Base-by-base conservation (phyloP, 139 green algal genomes). In the Limnomonas spitsbergensis region DNA sequence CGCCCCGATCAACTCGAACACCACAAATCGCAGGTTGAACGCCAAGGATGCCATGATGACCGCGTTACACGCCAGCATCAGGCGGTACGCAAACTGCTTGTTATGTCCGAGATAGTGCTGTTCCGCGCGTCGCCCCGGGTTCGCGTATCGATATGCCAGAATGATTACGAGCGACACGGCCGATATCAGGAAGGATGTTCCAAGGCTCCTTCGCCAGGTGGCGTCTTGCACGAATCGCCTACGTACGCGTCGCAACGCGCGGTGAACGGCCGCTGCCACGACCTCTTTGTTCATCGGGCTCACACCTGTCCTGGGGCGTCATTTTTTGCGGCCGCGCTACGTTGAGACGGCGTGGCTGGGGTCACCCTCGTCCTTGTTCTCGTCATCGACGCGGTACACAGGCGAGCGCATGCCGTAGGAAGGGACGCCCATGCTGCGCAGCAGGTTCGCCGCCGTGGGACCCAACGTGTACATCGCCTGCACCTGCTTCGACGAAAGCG, bases 361-460 rank as follows among this genome's bases (percentile, higher is more conserved):
- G n/a, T n/a, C n/a, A n/a, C n/a, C n/a, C n/a, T n/a, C n/a, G n/a
- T n/a, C 9, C 47, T 61, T n/a, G 61, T 38, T 29, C 9, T 75
- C 31, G 69, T 47, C 69, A 4, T 42, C 36, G 9, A 75, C 35
- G 7, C 34, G 42, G 69, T 75, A 75, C 24, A 75, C 36, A 7
- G 69, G 69, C 4, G 31, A 53, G 7, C 69, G 69, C 32, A 75
- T 4, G 9, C 69, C 69, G 69, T 75, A 75, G 9, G 42, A 7
- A 26, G 32, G 32, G 9, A 77, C 6, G 24, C 71, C 40, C 9
- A 77, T 66, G 4, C 31, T 24, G 47, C 14, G 20, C 39, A 77
- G 24, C 26, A 34, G 3, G 71, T 4, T 40, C 7, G 39, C 9
- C 26, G 20, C 31, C 26, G 14, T 38, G 71, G 71, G 71, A 34